phyloP scores from a whole-genome alignment of 2,329 filamentous ascomycete species.

The Alternaria sp. region DNA sequence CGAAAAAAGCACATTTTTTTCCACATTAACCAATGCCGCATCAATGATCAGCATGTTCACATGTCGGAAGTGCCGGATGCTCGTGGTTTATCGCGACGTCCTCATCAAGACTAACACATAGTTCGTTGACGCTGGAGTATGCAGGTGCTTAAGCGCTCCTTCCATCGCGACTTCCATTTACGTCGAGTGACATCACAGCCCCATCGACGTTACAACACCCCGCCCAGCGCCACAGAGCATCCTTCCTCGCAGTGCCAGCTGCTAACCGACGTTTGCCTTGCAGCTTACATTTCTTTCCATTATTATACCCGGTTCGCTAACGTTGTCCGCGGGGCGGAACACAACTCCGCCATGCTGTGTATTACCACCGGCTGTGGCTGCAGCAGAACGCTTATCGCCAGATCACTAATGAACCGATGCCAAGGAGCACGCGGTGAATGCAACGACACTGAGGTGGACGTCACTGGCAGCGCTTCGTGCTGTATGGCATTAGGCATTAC shows the following conservation, averaged over 20 bases:
- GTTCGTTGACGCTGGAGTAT: background rate
- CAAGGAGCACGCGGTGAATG: background rate
- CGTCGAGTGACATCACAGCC: background rate
- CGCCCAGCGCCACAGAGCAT: background rate
- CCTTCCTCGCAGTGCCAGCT: background rate
- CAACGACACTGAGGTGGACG: background rate
- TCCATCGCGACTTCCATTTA: background rate
- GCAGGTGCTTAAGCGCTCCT: background rate
- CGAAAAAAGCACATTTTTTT: background rate
- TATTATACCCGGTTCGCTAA: background rate
- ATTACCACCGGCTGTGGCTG: background rate
- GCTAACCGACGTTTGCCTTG: background rate
- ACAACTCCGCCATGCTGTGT: background rate
- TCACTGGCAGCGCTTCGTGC: background rate
- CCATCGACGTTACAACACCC: background rate
- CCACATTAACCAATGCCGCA: background rate
- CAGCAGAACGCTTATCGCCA: background rate
- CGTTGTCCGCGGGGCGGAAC: background rate
- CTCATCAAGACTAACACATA: background rate
- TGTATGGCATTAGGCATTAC: background rate
- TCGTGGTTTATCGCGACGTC: background rate
- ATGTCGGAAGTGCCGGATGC: background rate
- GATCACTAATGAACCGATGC: background rate
- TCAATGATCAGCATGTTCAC: background rate
- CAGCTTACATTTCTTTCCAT: background rate